phyloP scores from a whole-genome alignment of 2,329 filamentous ascomycete genomes.

The Arthroderma sp. region DNA sequence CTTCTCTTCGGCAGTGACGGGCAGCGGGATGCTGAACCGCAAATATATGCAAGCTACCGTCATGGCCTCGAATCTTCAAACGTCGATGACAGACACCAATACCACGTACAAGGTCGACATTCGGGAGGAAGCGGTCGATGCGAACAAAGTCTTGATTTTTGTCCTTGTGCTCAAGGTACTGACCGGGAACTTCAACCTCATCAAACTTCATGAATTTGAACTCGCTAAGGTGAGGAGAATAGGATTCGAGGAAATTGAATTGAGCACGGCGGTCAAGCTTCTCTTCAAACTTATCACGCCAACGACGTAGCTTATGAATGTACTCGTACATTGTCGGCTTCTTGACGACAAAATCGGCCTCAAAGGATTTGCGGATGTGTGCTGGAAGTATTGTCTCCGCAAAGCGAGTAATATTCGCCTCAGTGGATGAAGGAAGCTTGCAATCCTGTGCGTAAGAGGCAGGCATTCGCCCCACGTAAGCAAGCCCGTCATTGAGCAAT shows the following conservation, averaged over 20 bases:
- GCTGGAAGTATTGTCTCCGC: conserved; percentile 88
- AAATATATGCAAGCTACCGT: conserved; percentile 93
- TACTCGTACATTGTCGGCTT: conserved; percentile 98
- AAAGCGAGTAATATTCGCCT: conserved; percentile 93
- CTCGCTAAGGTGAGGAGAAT: conserved; percentile 83
- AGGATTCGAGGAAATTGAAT: conserved; percentile 64
- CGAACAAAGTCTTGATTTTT: conserved; percentile 98
- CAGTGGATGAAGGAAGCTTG: conserved; percentile 77
- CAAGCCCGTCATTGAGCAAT: conserved; percentile 84
- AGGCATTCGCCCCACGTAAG: conserved; percentile 81
- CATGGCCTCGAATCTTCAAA: conserved; percentile 90
- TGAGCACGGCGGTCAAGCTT: conserved; percentile 76
- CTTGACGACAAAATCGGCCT: conserved; percentile 87
- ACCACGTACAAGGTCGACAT: conserved; percentile 82
- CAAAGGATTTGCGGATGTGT: conserved; percentile 92
- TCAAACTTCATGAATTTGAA: conserved; percentile 98
- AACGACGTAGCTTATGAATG: conserved; percentile 88
- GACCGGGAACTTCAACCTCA: conserved; percentile 92
- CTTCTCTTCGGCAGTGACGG: conserved; percentile 81
- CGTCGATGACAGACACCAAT: conserved; percentile 85
- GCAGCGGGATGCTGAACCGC: conserved; percentile 93
- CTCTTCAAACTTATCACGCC: conserved; percentile 96
- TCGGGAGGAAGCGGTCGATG: conserved; percentile 90
- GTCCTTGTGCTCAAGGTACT: conserved; percentile 93
- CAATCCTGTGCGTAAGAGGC: conserved; percentile 78